These are phyloP conservation scores for Lepidium campestre DNA, from an alignment of 441 rosid species.

Conservation along the genomic window DNA sequence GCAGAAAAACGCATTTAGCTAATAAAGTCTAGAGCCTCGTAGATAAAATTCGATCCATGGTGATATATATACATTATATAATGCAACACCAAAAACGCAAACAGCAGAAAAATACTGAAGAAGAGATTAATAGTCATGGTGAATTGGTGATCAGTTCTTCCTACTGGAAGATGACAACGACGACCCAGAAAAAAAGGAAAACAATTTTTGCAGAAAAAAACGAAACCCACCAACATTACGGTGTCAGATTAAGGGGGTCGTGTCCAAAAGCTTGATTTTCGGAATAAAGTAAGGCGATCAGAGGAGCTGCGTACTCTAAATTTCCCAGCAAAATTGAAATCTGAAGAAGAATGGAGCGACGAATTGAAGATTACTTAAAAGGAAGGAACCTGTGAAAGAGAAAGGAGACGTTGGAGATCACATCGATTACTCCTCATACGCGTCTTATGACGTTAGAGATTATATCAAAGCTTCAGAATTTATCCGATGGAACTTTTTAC, in stretches of 20 bases:
- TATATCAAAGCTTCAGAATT: conserved; percentile 5
- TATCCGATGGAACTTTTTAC: neutral
- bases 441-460: conserved; percentile 13
- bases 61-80: neutral
- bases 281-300: neutral
- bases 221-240: conserved; percentile 26
- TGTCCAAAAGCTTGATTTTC: neutral
- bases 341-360: neutral
- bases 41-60: neutral
- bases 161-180: neutral
- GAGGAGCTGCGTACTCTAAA: neutral
- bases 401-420: conserved; percentile 27
- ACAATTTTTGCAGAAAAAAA: neutral
- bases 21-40: neutral
- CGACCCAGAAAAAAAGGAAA: neutral
- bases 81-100: neutral
- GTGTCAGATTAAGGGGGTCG: conserved; percentile 2
- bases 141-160: conserved; percentile 2
- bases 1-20: neutral
- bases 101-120: neutral
- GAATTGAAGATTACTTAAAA: neutral
- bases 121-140: neutral
- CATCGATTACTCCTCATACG: conserved; percentile 11
- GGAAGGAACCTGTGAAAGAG: neutral
- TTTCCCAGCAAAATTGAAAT: neutral